phyloP scores from a whole-genome alignment of 768 basidiomycete species.

The Russula griseocarnosa region DNA sequence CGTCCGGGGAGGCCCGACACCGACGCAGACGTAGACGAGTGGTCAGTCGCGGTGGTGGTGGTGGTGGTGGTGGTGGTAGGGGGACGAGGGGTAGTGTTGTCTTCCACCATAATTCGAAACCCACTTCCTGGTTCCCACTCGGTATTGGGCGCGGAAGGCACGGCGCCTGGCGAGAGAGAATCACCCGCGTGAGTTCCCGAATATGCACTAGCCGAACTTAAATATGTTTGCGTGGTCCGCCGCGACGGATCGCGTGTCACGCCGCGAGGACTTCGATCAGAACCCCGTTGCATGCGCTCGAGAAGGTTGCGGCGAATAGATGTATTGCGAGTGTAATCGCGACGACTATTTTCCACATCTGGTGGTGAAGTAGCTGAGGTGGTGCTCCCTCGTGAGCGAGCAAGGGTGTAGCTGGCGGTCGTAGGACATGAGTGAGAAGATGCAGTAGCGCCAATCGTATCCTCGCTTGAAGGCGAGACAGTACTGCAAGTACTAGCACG shows the following conservation, averaged over 20 bases:
- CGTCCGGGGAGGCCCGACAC: slow-evolving; percentile 19
- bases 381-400: slow-evolving; percentile 18
- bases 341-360: slow-evolving; percentile 37
- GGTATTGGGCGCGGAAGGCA: slow-evolving; percentile 5
- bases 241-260: slow-evolving; percentile 23
- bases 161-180: slow-evolving; percentile 6
- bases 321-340: slow-evolving; percentile 47
- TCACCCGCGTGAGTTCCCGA: slow-evolving; percentile 19
- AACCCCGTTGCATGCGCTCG: slow-evolving; percentile 36
- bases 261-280: slow-evolving; percentile 32
- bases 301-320: slow-evolving; percentile 52
- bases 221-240: slow-evolving; percentile 15
- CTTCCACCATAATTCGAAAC: slow-evolving; percentile 44
- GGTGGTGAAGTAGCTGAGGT: slow-evolving; percentile 2
- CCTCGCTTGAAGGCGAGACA: not conserved
- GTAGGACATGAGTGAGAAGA: not conserved
- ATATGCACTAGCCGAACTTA: slow-evolving; percentile 22
- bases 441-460: not conserved
- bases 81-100: too few relatives aligned
- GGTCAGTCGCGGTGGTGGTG: not conserved
- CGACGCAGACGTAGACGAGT: not conserved
- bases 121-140: slow-evolving; percentile 35
- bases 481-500: slow-evolving; percentile 4
- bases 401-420: not conserved
- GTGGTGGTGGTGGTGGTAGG: too few relatives aligned